phyloP scores from a whole-genome alignment of 768 basidiomycete species.

The Mrakia gelida region DNA sequence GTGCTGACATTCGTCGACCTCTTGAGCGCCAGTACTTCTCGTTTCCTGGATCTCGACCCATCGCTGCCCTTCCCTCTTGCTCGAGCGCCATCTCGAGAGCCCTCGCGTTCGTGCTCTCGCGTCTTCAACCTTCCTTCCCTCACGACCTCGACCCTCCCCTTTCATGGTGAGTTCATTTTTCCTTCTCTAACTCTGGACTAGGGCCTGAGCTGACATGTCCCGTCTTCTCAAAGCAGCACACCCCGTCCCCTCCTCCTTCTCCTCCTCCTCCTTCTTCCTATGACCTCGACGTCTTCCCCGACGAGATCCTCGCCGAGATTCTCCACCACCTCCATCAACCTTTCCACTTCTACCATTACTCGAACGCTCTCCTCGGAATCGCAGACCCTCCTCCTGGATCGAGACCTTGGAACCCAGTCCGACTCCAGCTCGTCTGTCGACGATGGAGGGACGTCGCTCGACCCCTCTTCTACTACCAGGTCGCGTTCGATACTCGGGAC shows the following conservation, averaged over 20 bases:
- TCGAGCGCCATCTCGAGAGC: background rate
- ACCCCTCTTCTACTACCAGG: background rate
- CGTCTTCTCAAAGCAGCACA: background rate
- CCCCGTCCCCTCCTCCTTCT: background rate
- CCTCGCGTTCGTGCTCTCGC: background rate
- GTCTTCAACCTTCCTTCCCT: background rate
- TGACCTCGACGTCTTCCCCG: background rate
- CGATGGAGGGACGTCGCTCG: background rate
- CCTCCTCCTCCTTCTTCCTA: background rate
- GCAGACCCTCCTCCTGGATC: too few relatives aligned
- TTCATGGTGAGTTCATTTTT: background rate
- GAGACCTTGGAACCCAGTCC: too few relatives aligned
- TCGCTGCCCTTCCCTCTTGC: background rate
- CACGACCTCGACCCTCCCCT: background rate
- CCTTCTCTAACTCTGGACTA: too few relatives aligned
- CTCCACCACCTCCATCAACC: too few relatives aligned
- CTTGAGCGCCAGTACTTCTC: background rate
- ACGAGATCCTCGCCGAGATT: too few relatives aligned
- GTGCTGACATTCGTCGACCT: too few relatives aligned
- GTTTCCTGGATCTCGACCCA: background rate
- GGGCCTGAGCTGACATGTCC: too few relatives aligned
- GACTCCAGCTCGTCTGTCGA: background rate
- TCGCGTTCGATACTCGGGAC: background rate
- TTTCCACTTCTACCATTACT: too few relatives aligned
- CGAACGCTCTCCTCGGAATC: too few relatives aligned